phyloP scores from a whole-genome alignment of 208 protist species.

The Acanthamoeba lenticulata region DNA sequence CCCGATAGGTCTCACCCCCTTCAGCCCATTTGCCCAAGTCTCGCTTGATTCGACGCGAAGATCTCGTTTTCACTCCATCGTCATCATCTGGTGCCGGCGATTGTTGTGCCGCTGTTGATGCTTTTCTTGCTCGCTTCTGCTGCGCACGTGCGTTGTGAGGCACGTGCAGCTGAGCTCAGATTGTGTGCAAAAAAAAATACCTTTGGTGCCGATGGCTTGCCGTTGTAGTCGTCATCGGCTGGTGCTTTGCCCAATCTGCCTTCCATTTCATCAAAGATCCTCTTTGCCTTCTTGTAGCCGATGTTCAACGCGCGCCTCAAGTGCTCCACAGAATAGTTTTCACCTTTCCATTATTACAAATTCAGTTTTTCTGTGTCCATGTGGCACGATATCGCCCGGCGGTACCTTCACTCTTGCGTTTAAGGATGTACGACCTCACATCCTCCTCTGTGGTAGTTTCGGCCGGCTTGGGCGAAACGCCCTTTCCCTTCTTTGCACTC shows the following conservation, averaged over 20 bases:
- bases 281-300: conserved; percentile 10
- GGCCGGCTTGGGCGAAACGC: not conserved
- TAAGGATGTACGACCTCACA: not conserved
- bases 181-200: not conserved
- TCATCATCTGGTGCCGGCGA: not conserved
- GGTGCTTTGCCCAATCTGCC: not conserved
- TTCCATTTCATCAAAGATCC: conserved; percentile 16
- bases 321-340: conserved; percentile 6
- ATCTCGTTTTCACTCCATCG: not conserved
- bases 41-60: conserved; percentile 16
- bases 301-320: not conserved
- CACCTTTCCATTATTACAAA: not conserved
- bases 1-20: not conserved
- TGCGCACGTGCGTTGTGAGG: not conserved
- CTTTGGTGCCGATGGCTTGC: not conserved
- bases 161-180: not conserved
- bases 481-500: not conserved
- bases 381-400: not conserved
- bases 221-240: not conserved
- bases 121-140: not conserved
- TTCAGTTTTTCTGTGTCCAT: not conserved
- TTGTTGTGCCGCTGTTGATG: not conserved
- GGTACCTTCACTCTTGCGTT: not conserved
- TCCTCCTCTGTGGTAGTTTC: not conserved
- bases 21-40: not conserved